phyloP scores from a whole-genome alignment of 768 basidiomycete species.

The Termitomyces sp. region DNA sequence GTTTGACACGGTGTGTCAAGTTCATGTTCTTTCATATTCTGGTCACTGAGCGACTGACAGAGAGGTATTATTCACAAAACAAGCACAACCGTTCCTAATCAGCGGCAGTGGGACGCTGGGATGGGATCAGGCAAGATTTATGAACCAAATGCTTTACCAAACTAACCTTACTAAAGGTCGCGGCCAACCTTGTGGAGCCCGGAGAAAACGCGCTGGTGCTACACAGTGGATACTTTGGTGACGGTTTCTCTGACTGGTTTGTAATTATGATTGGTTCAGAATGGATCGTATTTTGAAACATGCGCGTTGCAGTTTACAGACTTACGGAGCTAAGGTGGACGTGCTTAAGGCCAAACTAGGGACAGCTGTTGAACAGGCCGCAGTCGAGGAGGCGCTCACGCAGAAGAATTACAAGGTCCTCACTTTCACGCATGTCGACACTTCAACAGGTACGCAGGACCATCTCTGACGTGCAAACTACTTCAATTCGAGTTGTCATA shows the following conservation, averaged over 20 bases:
- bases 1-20: conserved; percentile 64
- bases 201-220: conserved; percentile 80
- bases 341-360: conserved; percentile 85
- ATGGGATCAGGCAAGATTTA: conserved; percentile 78
- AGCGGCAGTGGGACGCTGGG: conserved; percentile 95
- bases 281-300: neutral
- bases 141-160: neutral
- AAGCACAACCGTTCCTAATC: conserved; percentile 88
- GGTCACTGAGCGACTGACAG: conserved; percentile 29
- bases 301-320: conserved; percentile 53
- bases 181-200: conserved; percentile 84
- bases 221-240: conserved; percentile 92
- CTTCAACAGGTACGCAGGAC: conserved; percentile 58
- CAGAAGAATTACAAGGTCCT: conserved; percentile 83
- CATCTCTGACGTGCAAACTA: neutral
- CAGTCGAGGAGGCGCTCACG: conserved; percentile 67
- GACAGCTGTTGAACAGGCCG: conserved; percentile 55
- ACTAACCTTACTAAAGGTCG: conserved; percentile 47
- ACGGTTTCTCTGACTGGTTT: conserved; percentile 85
- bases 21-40: neutral
- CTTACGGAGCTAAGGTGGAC: conserved; percentile 86
- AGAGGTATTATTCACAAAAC: conserved; percentile 72
- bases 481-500: conserved; percentile 16
- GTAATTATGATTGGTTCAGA: conserved; percentile 16
- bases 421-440: conserved; percentile 95